Base-by-base conservation (phyloP, 2,329 filamentous ascomycete species). In the Penicillium sp. region DNA sequence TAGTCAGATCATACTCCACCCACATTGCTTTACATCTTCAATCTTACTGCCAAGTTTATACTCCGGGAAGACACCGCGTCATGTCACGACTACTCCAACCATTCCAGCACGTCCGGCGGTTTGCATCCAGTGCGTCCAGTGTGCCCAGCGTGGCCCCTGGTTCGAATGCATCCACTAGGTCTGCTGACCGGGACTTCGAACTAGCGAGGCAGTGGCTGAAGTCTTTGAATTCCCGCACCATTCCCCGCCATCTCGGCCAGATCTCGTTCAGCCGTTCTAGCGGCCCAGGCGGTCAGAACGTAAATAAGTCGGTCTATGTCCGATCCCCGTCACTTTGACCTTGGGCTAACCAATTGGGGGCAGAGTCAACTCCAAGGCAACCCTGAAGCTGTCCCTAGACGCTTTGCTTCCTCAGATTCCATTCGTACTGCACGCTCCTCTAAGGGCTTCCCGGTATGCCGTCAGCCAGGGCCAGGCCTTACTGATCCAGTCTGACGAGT, bases 291-390 rank as follows among this genome's bases (percentile, higher is more conserved):
- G 84, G 84, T 10, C 84, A 87, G 68, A 86, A 87, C 72, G 84
- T 87, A 51, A 87, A 87, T 71, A 87, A 87, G 84, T 86, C 70
- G 59, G 76, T 65, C 43, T 52, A 58, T 52, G 48, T 56, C 48
- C 46, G 54, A 47, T 52, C 52, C 57, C 45, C 34, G 18, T 39
- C 33, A 45, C 28, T 45, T 45, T 42, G 9, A n/a, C 45, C 34
- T 47, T 51, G 31, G 51, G 48, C 49, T 53, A 42, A 53, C 18
- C 5, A 24, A 26, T 21, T 51, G 49, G 46, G 38, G 52, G 50
- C 67, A 86, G 84, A 76, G 81, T 85, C 58, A 85, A 84, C 65
- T 85, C 84, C 33, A 87, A 87, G 73, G 84, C 83, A 51, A 86
- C 83, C n/a, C 68, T 87, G 31, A 81, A 79, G 59, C 70, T 86